These are phyloP conservation scores for Claviceps sp. DNA, from an alignment of 2,329 filamentous ascomycete genomes.

Conservation along the genomic window DNA sequence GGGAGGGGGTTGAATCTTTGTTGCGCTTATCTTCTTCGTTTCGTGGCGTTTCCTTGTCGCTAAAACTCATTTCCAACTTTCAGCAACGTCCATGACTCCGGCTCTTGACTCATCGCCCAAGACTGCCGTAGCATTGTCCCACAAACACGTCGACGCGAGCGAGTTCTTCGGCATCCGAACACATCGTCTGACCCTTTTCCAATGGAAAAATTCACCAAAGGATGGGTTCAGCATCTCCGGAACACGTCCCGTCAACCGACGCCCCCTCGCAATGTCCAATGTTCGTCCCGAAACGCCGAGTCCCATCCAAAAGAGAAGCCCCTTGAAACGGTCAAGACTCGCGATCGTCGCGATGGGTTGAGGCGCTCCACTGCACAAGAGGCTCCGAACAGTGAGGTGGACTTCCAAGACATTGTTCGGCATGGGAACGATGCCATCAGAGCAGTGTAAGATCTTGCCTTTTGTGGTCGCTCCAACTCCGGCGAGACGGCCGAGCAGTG, in stretches of 20 bases:
- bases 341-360: slow-evolving; percentile 9
- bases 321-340: slow-evolving; percentile 15
- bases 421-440: not conserved
- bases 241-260: slow-evolving; percentile 12
- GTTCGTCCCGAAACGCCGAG: slow-evolving; percentile 14
- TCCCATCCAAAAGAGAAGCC: slow-evolving; percentile 8
- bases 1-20: not conserved
- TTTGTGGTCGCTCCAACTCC: not conserved
- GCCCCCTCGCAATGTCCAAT: slow-evolving; percentile 7
- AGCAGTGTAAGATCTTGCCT: not conserved
- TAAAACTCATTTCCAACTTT: not conserved
- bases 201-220: slow-evolving; percentile 9
- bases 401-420: slow-evolving; percentile 12
- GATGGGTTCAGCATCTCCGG: slow-evolving; percentile 14
- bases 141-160: not conserved
- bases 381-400: slow-evolving; percentile 14
- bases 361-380: slow-evolving; percentile 11
- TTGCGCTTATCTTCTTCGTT: not conserved
- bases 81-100: not conserved
- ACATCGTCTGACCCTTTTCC: not conserved
- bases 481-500: too few relatives aligned
- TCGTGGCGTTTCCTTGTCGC: not conserved
- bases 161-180: not conserved
- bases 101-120: not conserved
- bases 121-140: not conserved